These are phyloP conservation scores for Vanderwaltozyma yarrowii DNA, from an alignment of 805 yeast species.

Conservation along the genomic window DNA sequence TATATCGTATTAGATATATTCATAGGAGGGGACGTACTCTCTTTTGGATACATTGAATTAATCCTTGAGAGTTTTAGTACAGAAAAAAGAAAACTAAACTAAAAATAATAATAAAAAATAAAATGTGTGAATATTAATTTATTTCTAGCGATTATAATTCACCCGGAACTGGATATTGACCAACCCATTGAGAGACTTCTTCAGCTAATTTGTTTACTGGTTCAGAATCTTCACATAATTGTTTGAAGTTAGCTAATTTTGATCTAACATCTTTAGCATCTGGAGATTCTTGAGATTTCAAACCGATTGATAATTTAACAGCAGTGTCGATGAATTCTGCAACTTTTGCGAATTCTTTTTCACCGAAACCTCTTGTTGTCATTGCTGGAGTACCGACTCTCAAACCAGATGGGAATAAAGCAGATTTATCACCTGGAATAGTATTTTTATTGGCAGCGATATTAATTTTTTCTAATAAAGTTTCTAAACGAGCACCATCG, in stretches of 20 bases:
- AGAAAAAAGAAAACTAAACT: no score
- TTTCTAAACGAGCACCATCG: conserved; percentile 95
- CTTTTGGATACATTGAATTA: no score
- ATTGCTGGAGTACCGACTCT: conserved; percentile 98
- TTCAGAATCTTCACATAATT: conserved; percentile 51
- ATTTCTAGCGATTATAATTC: conserved; percentile 37
- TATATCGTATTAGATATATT: no score
- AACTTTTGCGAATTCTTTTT: conserved; percentile 68
- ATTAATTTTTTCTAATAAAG: conserved; percentile 78
- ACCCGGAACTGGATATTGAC: conserved; percentile 81
- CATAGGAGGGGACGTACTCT: no score
- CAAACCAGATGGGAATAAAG: conserved; percentile 90
- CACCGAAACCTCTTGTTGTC: conserved; percentile 90
- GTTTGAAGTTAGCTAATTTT: conserved; percentile 57
- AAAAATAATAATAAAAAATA: no score
- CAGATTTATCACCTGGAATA: conserved; percentile 93
- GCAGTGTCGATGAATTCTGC: conserved; percentile 75
- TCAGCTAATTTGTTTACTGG: conserved; percentile 51
- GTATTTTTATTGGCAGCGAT: conserved; percentile 95
- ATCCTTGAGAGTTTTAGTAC: no score
- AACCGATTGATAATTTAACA: conserved; percentile 52
- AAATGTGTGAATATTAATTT: no score
- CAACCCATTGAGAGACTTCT: conserved; percentile 66
- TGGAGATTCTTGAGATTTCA: conserved; percentile 45
- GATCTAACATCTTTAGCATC: conserved; percentile 59